phyloP scores from a whole-genome alignment of 2,329 filamentous ascomycete species.

The Cladosporium sp. region DNA sequence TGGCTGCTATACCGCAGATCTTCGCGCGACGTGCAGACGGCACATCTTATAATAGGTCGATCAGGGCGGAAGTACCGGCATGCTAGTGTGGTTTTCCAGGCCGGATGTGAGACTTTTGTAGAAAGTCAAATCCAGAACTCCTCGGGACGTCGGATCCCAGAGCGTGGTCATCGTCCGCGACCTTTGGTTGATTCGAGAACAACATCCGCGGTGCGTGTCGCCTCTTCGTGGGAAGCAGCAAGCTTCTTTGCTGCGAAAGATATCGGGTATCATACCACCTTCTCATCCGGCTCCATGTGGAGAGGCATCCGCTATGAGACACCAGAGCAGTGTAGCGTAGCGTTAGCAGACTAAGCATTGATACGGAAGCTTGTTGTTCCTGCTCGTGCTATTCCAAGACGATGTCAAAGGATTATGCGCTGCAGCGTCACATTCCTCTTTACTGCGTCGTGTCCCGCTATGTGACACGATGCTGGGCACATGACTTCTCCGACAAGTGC shows the following conservation, averaged over 20 bases:
- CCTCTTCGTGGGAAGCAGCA: neutral
- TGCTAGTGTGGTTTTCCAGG: neutral
- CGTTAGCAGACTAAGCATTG: neutral
- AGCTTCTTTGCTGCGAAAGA: neutral
- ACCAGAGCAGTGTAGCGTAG: neutral
- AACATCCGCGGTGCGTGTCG: neutral
- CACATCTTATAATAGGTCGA: neutral
- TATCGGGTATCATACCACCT: neutral
- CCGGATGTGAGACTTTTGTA: neutral
- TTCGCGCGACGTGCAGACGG: neutral
- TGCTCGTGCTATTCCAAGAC: too few species aligned
- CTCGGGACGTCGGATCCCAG: neutral
- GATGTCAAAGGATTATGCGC: neutral
- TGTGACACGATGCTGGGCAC: neutral
- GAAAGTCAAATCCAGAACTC: neutral
- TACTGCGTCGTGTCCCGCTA: neutral
- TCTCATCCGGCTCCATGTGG: neutral
- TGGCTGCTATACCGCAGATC: neutral
- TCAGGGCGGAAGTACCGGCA: neutral
- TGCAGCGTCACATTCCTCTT: neutral
- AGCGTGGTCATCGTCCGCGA: neutral
- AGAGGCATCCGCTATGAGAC: neutral
- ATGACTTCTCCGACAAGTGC: neutral
- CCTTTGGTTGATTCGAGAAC: neutral
- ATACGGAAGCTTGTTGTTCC: neutral